phyloP scores from a whole-genome alignment of 176 grass and related monocot species.

The Eremochloa ophiuroides region DNA sequence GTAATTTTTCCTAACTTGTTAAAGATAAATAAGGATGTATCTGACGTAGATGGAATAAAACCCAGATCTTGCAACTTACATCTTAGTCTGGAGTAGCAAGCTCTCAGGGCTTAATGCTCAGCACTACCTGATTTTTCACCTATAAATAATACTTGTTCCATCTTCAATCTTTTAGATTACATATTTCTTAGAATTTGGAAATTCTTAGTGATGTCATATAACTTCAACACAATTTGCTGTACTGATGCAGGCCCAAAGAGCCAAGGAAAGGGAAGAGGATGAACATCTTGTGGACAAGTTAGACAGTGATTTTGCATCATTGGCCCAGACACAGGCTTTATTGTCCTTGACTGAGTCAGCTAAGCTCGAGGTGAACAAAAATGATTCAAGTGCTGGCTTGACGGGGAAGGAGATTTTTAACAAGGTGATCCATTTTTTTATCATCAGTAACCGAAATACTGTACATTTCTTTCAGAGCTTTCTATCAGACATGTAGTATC shows the following conservation, averaged over 20 bases:
- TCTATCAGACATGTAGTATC: background rate
- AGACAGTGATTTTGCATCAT: slow-evolving; percentile 66
- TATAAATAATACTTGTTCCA: background rate
- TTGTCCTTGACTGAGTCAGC: slow-evolving; percentile 42
- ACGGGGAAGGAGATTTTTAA: slow-evolving; percentile 40
- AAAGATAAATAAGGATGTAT: background rate
- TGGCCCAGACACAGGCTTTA: slow-evolving; percentile 67
- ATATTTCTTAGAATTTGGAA: slow-evolving; percentile 4
- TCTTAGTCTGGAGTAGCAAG: background rate
- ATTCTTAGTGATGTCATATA: slow-evolving; percentile 4
- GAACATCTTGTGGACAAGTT: slow-evolving; percentile 80
- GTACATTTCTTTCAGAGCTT: slow-evolving; percentile 3
- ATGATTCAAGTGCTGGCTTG: slow-evolving; percentile 34
- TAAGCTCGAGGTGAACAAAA: slow-evolving; percentile 56
- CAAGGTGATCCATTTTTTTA: slow-evolving; percentile 39
- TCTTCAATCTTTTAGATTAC: slow-evolving; percentile 6
- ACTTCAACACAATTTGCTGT: slow-evolving; percentile 7
- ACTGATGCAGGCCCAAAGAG: slow-evolving; percentile 78
- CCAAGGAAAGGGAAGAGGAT: slow-evolving; percentile 76
- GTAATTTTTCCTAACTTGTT: background rate
- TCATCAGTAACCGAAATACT: background rate
- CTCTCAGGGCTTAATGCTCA: background rate
- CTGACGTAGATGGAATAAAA: background rate
- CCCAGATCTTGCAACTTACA: background rate
- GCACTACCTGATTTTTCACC: slow-evolving; percentile 2